Evolutionary conservation across 2,329 filamentous ascomycete genomes (phyloP).

Genomic region (Exophiala aquamarina): DNA sequence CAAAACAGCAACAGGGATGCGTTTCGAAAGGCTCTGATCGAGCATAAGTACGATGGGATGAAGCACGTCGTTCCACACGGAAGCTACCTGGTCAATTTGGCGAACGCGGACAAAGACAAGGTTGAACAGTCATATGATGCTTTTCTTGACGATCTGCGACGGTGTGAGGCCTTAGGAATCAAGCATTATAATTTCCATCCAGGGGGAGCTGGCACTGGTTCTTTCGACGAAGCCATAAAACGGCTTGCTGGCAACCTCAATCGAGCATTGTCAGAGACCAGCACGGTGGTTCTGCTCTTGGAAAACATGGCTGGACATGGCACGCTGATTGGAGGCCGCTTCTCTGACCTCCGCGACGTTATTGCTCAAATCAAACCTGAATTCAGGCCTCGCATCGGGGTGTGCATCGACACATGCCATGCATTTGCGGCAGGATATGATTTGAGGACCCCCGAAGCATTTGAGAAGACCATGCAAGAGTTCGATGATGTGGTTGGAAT

Average conservation of each 20-base stretch:
- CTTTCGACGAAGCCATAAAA: slow-evolving; percentile 67
- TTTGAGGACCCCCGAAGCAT: slow-evolving; percentile 71
- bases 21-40: slow-evolving; percentile 68
- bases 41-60: slow-evolving; percentile 69
- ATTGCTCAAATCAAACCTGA: slow-evolving; percentile 69
- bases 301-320: slow-evolving; percentile 95
- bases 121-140: slow-evolving; percentile 80
- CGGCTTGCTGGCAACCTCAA: slow-evolving; percentile 84
- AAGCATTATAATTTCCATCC: slow-evolving; percentile 97
- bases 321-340: slow-evolving; percentile 80
- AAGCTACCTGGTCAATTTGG: slow-evolving; percentile 94
- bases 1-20: slow-evolving; percentile 64
- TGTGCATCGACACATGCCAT: slow-evolving; percentile 97
- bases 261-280: slow-evolving; percentile 73
- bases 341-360: slow-evolving; percentile 83
- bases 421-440: slow-evolving; percentile 94
- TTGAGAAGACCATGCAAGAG: slow-evolving; percentile 68
- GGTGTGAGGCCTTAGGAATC: slow-evolving; percentile 85
- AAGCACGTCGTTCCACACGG: slow-evolving; percentile 84
- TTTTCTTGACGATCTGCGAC: slow-evolving; percentile 83
- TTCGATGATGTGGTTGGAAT: slow-evolving; percentile 79
- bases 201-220: slow-evolving; percentile 71
- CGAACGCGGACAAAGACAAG: slow-evolving; percentile 76
- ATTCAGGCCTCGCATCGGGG: slow-evolving; percentile 80
- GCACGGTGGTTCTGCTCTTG: slow-evolving; percentile 75